These are phyloP conservation scores for Lasiodiplodia citricola DNA, from an alignment of 2,329 filamentous ascomycete species.

Conservation along the genomic window DNA sequence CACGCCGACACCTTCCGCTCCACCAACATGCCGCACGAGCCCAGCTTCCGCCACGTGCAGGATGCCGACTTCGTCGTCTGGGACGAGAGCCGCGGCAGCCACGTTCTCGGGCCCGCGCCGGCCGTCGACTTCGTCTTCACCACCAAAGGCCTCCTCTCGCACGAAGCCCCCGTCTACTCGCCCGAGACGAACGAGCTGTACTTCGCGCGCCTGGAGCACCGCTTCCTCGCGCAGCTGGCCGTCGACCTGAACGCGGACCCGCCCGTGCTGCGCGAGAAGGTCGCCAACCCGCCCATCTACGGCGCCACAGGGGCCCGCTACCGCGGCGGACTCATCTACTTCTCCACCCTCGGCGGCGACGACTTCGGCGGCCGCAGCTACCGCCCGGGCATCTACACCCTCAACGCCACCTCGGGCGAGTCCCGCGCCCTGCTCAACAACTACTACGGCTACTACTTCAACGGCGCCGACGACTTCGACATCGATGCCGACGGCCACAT, in stretches of 20 bases:
- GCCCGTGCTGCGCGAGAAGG: neutral
- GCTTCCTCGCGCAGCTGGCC: neutral
- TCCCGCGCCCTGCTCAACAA: conserved; percentile 15
- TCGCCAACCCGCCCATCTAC: neutral
- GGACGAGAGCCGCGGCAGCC: conserved; percentile 30
- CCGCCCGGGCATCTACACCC: conserved; percentile 12
- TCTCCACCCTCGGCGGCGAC: neutral
- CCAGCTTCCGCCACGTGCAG: conserved; percentile 26
- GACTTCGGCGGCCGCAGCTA: neutral
- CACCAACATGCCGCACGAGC: conserved; percentile 31
- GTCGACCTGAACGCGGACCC: conserved; percentile 12
- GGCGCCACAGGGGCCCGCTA: neutral
- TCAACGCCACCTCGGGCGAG: conserved; percentile 5
- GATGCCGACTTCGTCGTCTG: conserved; percentile 37
- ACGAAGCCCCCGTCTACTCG: conserved; percentile 29
- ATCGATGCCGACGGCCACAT: conserved; percentile 4
- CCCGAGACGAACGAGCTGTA: conserved; percentile 25
- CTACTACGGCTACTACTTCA: conserved; percentile 23
- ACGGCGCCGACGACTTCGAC: conserved; percentile 11
- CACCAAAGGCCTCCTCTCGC: neutral
- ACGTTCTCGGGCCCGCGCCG: conserved; percentile 32
- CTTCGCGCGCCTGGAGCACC: neutral
- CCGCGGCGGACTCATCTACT: conserved; percentile 10
- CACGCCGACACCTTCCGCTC: conserved; percentile 5
- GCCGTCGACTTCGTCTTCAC: conserved; percentile 31